Conservation (phyloP, 2,329 filamentous ascomycete genomes). For the Fusarium sulawesiense region DNA sequence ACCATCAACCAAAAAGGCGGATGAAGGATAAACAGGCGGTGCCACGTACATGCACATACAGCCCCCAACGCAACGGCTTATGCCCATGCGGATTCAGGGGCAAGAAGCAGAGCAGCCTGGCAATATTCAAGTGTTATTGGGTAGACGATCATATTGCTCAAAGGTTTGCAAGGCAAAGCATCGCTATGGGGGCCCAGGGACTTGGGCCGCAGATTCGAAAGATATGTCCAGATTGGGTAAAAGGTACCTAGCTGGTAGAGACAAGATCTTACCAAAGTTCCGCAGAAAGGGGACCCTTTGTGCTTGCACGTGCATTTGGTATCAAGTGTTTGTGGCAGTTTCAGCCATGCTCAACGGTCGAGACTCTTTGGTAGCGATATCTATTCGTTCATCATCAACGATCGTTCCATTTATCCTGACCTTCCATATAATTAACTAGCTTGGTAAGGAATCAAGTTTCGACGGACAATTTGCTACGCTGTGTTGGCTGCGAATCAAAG, state of each 20-base stretch:
- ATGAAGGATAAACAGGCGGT: conserved; percentile 37
- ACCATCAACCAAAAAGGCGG: conserved; percentile 25
- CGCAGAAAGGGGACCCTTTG: conserved; percentile 26
- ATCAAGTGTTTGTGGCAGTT: conserved; percentile 20
- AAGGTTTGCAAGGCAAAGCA: conserved; percentile 33
- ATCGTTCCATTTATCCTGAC: background rate
- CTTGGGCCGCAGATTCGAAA: conserved; percentile 33
- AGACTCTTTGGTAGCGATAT: conserved; percentile 2
- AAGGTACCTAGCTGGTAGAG: background rate
- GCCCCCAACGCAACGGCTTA: conserved; percentile 13
- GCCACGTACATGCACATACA: conserved; percentile 38
- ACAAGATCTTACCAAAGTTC: conserved; percentile 31
- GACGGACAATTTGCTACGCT: conserved; percentile 8
- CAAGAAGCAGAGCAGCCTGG: conserved; percentile 34
- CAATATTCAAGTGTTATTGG: conserved; percentile 32
- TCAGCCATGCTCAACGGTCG: conserved; percentile 21
- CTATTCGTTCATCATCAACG: conserved; percentile 7
- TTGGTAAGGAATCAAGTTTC: conserved; percentile 13
- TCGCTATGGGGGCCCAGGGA: conserved; percentile 20
- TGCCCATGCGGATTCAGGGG: conserved; percentile 27
- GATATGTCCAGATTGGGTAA: conserved; percentile 38
- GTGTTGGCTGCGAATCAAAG: conserved; percentile 11
- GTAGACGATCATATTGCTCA: background rate
- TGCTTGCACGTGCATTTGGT: conserved; percentile 15
- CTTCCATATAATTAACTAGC: background rate